Conservation (phyloP, 169 alveolate species). For the Hepatocystis sp. region DNA sequence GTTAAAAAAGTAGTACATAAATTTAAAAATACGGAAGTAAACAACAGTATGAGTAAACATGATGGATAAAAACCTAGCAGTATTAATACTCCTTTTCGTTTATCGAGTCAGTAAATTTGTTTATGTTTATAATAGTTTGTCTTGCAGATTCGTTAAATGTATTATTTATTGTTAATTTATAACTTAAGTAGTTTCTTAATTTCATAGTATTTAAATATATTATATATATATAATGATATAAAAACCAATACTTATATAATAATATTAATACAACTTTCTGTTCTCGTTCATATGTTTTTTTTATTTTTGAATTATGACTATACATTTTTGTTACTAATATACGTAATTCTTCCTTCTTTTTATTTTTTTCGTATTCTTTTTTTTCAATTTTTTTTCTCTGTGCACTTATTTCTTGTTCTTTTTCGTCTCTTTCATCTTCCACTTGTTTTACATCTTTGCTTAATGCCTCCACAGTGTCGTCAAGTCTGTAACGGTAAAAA, state of each 20-base stretch:
- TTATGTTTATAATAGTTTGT: slow-evolving; percentile 31
- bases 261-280: slow-evolving; percentile 17
- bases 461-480: slow-evolving; percentile 30
- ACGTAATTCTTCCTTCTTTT: slow-evolving; percentile 45
- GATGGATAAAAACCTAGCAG: neutral
- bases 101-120: slow-evolving; percentile 19
- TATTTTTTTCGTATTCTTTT: slow-evolving; percentile 45
- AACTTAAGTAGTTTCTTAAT: slow-evolving; percentile 26
- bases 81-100: slow-evolving; percentile 21
- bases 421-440: slow-evolving; percentile 31
- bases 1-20: too few relatives aligned
- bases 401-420: slow-evolving; percentile 31
- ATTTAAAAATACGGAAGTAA: too few relatives aligned
- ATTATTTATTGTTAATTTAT: slow-evolving; percentile 27
- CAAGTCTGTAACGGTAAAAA: slow-evolving; percentile 20
- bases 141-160: slow-evolving; percentile 35
- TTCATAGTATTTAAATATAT: slow-evolving; percentile 30
- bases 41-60: too few relatives aligned
- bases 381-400: slow-evolving; percentile 31
- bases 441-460: slow-evolving; percentile 38
- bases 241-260: slow-evolving; percentile 40
- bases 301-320: slow-evolving; percentile 28
- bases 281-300: slow-evolving; percentile 20
- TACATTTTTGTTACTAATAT: slow-evolving; percentile 41
- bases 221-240: slow-evolving; percentile 43